Base-by-base conservation (phyloP, 1,284 basidiomycete species). In the Porogramme epimiltina region DNA sequence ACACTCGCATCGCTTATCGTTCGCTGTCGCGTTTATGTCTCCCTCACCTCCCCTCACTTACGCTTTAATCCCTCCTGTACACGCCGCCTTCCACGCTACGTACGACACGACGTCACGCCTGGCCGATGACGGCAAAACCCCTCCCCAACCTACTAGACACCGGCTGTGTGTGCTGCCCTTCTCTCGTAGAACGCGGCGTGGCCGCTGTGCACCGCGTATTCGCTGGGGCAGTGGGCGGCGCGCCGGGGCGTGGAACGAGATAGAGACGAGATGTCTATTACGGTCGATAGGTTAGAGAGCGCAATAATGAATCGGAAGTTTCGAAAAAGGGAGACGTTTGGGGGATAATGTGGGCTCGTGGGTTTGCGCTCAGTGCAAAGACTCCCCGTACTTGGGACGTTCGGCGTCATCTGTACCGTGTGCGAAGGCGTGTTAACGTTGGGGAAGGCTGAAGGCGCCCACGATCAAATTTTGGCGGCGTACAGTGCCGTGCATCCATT, bases 261-360 rank as follows among this genome's bases (percentile, higher is more conserved):
- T 58, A 48, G 47, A 47, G n/a, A n/a, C n/a, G n/a, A n/a, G 31
- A 36, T 25, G 33, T 41, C 22, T 38, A 31, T 24, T n/a, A 33
- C 40, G 52, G 38, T 45, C 31, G 15, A 19, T 58, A 58, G 52
- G 50, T 40, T 55, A 55, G 50, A 58, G 53, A 58, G 47, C 47
- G 56, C 53, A 38, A 45, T 55, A 58, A 58, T 58, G 47, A 45
- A 43, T 41, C 38, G 48, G 41, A 47, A 43, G 23, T 42, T 26
- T 13, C 11, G 31, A 33, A 40, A 46, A 46, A n/a, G n/a, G n/a
- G n/a, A n/a, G n/a, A n/a, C n/a, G n/a, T n/a, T n/a, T n/a, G n/a
- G n/a, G n/a, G n/a, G n/a, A n/a, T n/a, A n/a, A n/a, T n/a, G n/a
- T n/a, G n/a, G n/a, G n/a, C n/a, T n/a, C n/a, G n/a, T n/a, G n/a